Base-by-base conservation (phyloP, 192 early-diverging fungal species). In the Borealophlyctis nickersoniae region DNA sequence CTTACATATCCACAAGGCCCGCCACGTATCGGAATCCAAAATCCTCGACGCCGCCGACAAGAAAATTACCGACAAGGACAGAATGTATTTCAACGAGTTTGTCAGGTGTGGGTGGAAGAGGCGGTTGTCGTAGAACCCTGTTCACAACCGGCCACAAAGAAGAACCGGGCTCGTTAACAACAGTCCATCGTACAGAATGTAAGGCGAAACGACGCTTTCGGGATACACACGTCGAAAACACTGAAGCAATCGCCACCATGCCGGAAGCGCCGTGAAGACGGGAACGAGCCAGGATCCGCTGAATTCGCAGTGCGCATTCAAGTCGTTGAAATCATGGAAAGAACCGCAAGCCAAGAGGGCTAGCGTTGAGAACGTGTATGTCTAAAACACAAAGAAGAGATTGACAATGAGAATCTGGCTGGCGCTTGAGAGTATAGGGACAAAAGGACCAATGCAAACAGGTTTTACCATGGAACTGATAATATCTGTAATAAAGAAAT, bases 401-500 rank as follows among this genome's bases (percentile, higher is more conserved):
- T 19, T 2, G 19, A 19, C 23, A 49, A 49, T 0, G 49, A 49
- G 0, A 49, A n/a, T 23, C 19, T n/a, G 19, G 49, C 49, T 49
- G 49, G 45, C n/a, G 13, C 13, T 13, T 48, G 63, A 26, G 27
- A 34, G 39, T 9, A 58, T 29, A 65, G 62, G 28, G 22, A 32
- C 61, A 29, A 54, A 32, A 28, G 62, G 27, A 0, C 28, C 62
- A 26, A 64, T 60, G 7, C 35, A 22, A 22, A 34, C 24, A 7
- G 63, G 23, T 4, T 29, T 26, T 53, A 64, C 64, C 70, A 78
- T 69, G 30, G 71, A 76, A 36, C 39, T 50, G 0, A 77, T 19
- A 9, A 75, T 34, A 69, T 78, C 77, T 16, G 63, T 63, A 14
- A 78, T 66, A 39, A 78, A 78, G 55, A 78, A 78, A 52, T 78